phyloP scores from a whole-genome alignment of 2,329 filamentous ascomycete genomes.

The Zasmidium cellare region DNA sequence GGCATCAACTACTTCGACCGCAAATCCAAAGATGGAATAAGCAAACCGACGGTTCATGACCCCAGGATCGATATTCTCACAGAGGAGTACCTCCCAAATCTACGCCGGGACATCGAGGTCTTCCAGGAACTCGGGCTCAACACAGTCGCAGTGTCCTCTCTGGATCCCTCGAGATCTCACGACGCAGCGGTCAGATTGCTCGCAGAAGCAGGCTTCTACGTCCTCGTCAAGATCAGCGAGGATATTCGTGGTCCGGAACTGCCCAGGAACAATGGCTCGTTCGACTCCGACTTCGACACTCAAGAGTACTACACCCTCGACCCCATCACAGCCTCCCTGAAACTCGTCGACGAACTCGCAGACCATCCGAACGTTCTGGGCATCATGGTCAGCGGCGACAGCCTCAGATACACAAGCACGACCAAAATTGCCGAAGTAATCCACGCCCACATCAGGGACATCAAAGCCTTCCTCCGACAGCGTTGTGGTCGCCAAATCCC shows the following conservation, averaged over 20 bases:
- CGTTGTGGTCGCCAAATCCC: constrained; percentile 14
- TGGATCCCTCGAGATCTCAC: constrained; percentile 15
- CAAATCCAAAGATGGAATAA: background rate
- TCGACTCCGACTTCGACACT: constrained; percentile 8
- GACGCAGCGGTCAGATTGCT: constrained; percentile 18
- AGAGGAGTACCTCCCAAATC: constrained; percentile 14
- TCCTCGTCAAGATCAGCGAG: constrained; percentile 18
- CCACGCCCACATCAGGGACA: constrained; percentile 21
- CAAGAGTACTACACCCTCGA: constrained; percentile 8
- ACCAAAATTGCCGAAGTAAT: constrained; percentile 19
- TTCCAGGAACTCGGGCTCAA: constrained; percentile 23
- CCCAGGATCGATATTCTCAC: constrained; percentile 15
- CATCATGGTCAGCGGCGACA: constrained; percentile 13
- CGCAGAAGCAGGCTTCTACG: constrained; percentile 22
- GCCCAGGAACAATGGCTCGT: background rate
- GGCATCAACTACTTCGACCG: constrained; percentile 23
- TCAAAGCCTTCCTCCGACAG: constrained; percentile 16
- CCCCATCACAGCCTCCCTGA: constrained; percentile 10
- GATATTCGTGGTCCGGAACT: background rate
- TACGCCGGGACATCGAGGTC: constrained; percentile 19
- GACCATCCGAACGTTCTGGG: constrained; percentile 21
- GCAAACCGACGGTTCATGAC: background rate
- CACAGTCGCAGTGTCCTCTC: constrained; percentile 15
- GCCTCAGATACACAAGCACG: background rate
- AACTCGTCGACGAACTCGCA: constrained; percentile 19